Evolutionary conservation across 2,329 filamentous ascomycete species (phyloP), one percentile per base, ranked within the genome.

Genomic region (Cephalotrichum gorgonifer): DNA sequence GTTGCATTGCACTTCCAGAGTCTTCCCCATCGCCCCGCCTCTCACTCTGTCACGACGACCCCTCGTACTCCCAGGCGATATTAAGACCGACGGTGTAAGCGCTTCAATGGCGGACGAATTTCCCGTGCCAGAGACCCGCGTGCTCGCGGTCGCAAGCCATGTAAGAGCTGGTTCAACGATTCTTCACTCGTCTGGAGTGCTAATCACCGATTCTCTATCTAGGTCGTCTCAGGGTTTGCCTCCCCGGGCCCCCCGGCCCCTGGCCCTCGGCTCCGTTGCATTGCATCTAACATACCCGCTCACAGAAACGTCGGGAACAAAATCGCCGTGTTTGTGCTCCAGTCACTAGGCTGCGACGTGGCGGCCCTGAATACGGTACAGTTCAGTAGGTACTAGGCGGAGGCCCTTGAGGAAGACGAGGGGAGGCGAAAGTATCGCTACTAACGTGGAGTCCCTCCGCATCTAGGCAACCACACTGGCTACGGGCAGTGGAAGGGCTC

Each of bases 361-460:
- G 86, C 89, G 8, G 88, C 89, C 2, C 76, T 98, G 59, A 96
- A 98, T 64, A 98, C 93, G 0, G 93, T 98, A 6, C 86, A 98
- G 60, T 98, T 96, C 71, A 97, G 91, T 95, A 72, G 65, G 84
- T 69, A 22, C 31, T 25, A 14, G 25, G 15, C 5, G 12, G 35
- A 8, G 11, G 11, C 30, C 30, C 30, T 9, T 31, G 30, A 31
- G 30, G 3, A 20, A 39, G 17, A 31, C 11, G 3, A 20, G 22
- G 17, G 33, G 7, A 39, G 17, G 39, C 43, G 22, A n/a, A 38
- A 41, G 28, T 39, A 49, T 52, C 48, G 44, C n/a, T n/a, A 6
- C 42, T 27, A 57, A 39, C 17, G 20, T 11, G 35, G 17, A 11
- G 11, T 20, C 35, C 59, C 35, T 6, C 41, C 12, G 22, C 23